Evolutionary conservation across 306 rosid genomes (phyloP), one percentile per base, ranked within the genome.

Genomic region (Lagenaria siceraria): DNA sequence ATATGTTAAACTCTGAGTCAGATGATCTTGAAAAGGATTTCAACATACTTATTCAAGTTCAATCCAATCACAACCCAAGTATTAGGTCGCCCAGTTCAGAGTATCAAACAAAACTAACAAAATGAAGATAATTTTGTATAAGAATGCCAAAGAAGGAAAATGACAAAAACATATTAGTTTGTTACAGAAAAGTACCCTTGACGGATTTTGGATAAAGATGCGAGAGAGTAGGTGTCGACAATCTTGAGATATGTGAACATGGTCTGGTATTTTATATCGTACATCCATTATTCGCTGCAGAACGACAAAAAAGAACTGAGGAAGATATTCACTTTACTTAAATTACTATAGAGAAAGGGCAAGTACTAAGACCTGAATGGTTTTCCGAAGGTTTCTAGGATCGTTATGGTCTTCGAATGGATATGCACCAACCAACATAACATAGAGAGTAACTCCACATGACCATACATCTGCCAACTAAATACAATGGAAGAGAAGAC

Each of bases 211-310:
- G 65, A 85, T 89, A 77, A 89, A 89, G 80, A 89, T 82, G 36
- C 89, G 88, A 77, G 93, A 87, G 76, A 89, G 87, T 31, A 89
- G 88, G 81, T 87, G 89, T 60, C 77, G 87, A 82, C 93, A 89
- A 78, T 89, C 89, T 82, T 83, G 89, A 64, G 93, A 89, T 80
- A 89, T 80, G 84, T 89, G 89, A 79, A 89, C 90, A 83, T 89
- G 85, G 85, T 89, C 93, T 15, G 93, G 93, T 78, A 87, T 80
- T 78, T 83, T 87, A 87, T 87, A 87, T 69, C 85, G 89, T 80
- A 85, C 78, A 62, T 84, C 80, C 91, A 88, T 86, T 79, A 88
- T 88, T 66, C 86, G 80, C 91, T 88, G 89, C 68, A 82, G 38
- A 82, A 69, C n/a, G 78, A 78, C 25, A 75, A 78, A 54, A 51